These are phyloP conservation scores for Podila verticillata DNA, from an alignment of 192 early-diverging fungal genomes.

Conservation along the genomic window DNA sequence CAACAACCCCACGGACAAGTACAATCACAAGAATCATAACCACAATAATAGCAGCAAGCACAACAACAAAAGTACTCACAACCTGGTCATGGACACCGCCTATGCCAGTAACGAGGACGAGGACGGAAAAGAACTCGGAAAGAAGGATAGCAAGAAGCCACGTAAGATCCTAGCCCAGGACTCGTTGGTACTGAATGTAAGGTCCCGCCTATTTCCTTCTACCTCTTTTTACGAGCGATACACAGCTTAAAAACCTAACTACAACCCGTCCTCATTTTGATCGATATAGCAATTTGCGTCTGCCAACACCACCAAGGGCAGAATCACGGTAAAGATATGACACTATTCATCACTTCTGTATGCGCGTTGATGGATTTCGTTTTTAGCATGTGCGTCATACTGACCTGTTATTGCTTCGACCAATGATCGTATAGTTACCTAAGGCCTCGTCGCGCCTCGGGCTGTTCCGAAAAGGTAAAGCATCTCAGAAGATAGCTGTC, in stretches of 20 bases:
- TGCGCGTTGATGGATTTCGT: no score
- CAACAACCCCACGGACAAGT: no score
- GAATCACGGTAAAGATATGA: constrained; percentile 24
- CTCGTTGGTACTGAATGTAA: constrained; percentile 42
- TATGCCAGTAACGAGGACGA: neutral
- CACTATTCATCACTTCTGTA: neutral
- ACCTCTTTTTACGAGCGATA: neutral
- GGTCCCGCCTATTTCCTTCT: neutral
- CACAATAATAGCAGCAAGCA: neutral
- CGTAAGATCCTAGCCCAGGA: constrained; percentile 35
- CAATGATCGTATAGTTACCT: constrained; percentile 7
- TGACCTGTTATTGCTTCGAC: neutral
- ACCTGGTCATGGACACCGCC: neutral
- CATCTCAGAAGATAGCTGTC: constrained; percentile 16
- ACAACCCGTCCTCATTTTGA: neutral
- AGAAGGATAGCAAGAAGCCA: constrained; percentile 37
- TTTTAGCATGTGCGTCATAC: no score
- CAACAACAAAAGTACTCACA: neutral
- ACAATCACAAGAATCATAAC: neutral
- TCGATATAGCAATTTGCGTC: constrained; percentile 24
- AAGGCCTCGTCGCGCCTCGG: constrained; percentile 1
- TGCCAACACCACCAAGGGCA: constrained; percentile 16
- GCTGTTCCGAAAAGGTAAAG: constrained; percentile 41
- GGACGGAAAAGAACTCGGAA: neutral
- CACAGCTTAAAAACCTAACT: neutral